Percentiles rank a stretch among this genome's conserved stretches.
These are phyloP conservation scores for Verticillium isaacii DNA, from an alignment of 2,329 filamentous ascomycete species.

Conservation along the genomic window DNA sequence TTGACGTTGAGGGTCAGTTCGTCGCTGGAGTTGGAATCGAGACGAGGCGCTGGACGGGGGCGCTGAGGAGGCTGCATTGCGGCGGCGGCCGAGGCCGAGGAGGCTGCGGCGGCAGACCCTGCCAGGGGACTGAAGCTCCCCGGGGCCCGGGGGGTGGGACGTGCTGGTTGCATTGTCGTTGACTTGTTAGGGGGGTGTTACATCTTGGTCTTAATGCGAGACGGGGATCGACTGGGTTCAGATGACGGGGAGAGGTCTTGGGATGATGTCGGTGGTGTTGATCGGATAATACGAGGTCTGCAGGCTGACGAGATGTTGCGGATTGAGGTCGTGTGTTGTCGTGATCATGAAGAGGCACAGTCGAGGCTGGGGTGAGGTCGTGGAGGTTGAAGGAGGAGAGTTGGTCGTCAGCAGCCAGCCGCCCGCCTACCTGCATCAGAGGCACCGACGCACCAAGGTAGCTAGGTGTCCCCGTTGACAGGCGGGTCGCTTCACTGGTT, in stretches of 20 bases:
- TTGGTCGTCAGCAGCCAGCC: neutral
- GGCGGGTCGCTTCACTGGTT: neutral
- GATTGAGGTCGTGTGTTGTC: neutral
- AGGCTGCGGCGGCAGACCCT: constrained; percentile 19
- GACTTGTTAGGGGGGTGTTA: constrained; percentile 27
- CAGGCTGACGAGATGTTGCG: neutral
- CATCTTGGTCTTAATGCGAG: constrained; percentile 28
- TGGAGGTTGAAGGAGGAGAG: neutral
- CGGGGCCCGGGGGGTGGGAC: constrained; percentile 42
- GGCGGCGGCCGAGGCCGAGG: constrained; percentile 21
- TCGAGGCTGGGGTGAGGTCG: neutral
- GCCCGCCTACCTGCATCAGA: neutral
- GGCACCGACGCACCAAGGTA: neutral
- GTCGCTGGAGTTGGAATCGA: constrained; percentile 42
- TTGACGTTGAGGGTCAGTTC: constrained; percentile 38
- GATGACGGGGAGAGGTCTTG: neutral
- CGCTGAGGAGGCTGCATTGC: constrained; percentile 17
- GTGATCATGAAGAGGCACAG: neutral
- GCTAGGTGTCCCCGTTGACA: neutral
- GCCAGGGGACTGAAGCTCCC: constrained; percentile 54
- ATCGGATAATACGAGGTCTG: neutral
- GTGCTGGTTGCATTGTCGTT: constrained; percentile 42
- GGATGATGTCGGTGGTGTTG: neutral
- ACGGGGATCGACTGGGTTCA: neutral
- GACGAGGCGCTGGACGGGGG: constrained; percentile 30